These are phyloP conservation scores for Thinopyrum elongatum DNA, from an alignment of 176 grass and related monocot species.

Conservation along the genomic window DNA sequence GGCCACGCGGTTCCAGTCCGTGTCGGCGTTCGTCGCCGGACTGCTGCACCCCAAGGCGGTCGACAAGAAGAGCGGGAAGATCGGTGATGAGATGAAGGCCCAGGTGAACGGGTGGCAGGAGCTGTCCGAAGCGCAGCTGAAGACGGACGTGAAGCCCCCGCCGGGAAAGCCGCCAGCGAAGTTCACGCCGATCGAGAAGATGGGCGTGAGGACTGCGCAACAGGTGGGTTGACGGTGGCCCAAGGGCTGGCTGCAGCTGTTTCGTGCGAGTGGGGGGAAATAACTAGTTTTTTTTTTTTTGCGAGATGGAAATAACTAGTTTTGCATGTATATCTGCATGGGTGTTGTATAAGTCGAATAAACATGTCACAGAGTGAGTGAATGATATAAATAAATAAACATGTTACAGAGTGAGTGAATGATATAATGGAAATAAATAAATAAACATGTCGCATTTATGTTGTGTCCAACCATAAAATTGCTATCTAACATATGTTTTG, in stretches of 20 bases:
- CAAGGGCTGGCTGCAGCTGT: not conserved
- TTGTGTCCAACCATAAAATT: too few relatives aligned
- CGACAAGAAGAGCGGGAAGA: not conserved
- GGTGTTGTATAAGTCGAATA: too few relatives aligned
- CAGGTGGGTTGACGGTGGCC: not conserved
- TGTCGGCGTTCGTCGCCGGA: not conserved
- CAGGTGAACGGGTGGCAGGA: constrained; percentile 28
- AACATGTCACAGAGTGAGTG: too few relatives aligned
- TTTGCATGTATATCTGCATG: too few relatives aligned
- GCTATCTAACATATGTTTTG: too few relatives aligned
- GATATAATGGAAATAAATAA: too few relatives aligned
- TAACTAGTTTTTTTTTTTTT: not conserved
- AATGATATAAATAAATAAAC: too few relatives aligned
- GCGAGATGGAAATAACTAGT: not conserved
- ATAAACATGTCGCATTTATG: too few relatives aligned
- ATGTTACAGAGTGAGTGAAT: too few relatives aligned
- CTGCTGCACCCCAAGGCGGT: not conserved
- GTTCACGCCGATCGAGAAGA: not conserved
- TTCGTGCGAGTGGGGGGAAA: not conserved
- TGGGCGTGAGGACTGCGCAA: not conserved
- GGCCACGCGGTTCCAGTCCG: not conserved
- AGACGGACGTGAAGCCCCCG: not conserved
- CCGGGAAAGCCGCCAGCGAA: not conserved
- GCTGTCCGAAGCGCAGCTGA: not conserved
- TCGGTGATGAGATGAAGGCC: not conserved